Evolutionary conservation across 768 basidiomycete genomes (phyloP), one percentile per base, ranked within the genome.

Genomic region (Rhizopogon rudus): DNA sequence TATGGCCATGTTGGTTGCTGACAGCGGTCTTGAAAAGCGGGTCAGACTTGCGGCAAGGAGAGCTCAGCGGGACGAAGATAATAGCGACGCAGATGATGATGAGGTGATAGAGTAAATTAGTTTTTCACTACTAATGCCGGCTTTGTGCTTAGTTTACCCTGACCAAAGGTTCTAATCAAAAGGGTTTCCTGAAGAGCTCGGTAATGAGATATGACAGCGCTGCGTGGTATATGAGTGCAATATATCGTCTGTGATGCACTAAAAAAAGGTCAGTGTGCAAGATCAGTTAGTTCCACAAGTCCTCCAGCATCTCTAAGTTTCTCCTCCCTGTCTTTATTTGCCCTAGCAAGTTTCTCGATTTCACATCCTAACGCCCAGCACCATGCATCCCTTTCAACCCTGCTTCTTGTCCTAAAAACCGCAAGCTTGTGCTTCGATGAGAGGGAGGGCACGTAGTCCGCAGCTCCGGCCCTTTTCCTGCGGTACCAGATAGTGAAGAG

Each of bases 311-410:
- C 81, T 65, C 88, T 78, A 63, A 91, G 67, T 61, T 69, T 78
- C 41, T 75, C 77, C 67, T 95, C 93, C 60, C 91, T 75, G 17
- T 79, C 81, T 57, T 65, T 73, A 62, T 84, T 82, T 8, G 71
- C 71, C 64, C 91, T 76, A 40, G 82, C 82, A 13, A 88, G 71
- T 66, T 84, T 85, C 71, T 98, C 93, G 58, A 97, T 93, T 73
- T 96, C 93, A 44, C 81, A 81, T 57, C 91, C 93, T 61, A 98
- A 71, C 1, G 91, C 92, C 88, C 91, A 97, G 62, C 93, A 93
- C 95, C 95, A 98, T 29, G 87, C 79, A 68, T 98, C 94, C 29
- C 95, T 76, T 70, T 98, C 96, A 39, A 98, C 75, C 71, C 86
- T 84, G 65, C 84, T 93, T 65, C 93, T 77, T 51, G 88, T 84